These are phyloP conservation scores for Quercus engelmannii DNA, from an alignment of 306 rosid species.

Conservation along the genomic window DNA sequence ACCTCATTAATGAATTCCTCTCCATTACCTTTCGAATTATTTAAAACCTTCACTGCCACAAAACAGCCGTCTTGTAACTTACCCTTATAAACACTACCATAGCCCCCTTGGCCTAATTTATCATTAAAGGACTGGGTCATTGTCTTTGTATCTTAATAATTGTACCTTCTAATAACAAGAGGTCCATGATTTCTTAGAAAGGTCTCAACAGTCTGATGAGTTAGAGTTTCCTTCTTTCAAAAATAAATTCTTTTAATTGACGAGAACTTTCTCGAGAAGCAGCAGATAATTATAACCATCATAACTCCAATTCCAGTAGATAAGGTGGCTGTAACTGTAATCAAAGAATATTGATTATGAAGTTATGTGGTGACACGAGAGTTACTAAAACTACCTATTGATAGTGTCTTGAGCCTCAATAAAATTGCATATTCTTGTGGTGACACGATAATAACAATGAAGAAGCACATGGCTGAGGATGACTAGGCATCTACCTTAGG, in stretches of 20 bases:
- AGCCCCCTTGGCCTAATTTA: background rate
- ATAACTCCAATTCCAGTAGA: background rate
- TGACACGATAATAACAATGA: too few species aligned
- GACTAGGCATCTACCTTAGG: too few species aligned
- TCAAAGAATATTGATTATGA: background rate
- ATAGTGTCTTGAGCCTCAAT: too few species aligned
- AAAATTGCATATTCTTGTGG: too few species aligned
- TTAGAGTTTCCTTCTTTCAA: background rate
- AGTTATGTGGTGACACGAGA: background rate
- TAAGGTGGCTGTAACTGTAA: too few species aligned
- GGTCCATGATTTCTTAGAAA: background rate
- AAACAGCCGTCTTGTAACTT: slow-evolving; percentile 38
- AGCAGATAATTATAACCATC: background rate
- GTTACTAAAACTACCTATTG: too few species aligned
- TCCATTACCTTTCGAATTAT: background rate
- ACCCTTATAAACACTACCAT: slow-evolving; percentile 8
- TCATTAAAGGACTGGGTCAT: background rate
- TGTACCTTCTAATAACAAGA: background rate
- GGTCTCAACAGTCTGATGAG: background rate
- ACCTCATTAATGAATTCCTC: slow-evolving; percentile 41
- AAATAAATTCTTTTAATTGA: background rate
- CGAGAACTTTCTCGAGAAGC: background rate
- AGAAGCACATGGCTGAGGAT: too few species aligned
- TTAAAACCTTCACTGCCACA: slow-evolving; percentile 28
- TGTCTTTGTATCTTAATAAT: background rate